phyloP scores from a whole-genome alignment of 257 asterid genomes.

The Solanum boliviense region DNA sequence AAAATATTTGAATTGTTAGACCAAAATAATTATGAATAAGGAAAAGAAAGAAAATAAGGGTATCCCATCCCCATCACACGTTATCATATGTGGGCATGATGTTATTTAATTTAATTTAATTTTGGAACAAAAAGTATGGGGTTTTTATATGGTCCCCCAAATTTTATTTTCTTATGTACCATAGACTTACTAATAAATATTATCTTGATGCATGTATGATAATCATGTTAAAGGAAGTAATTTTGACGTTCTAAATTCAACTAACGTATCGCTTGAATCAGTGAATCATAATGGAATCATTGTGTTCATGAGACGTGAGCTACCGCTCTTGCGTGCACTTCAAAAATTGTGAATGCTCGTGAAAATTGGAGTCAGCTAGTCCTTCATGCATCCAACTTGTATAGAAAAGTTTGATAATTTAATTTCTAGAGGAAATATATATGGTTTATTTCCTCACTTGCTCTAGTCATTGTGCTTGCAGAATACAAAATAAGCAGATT shows the following conservation, averaged over 20 bases:
- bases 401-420: neutral
- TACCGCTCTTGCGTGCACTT: neutral
- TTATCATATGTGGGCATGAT: constrained; percentile 27
- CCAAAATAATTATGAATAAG: constrained; percentile 2
- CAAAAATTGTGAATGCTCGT: too few relatives aligned
- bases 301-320: too few relatives aligned
- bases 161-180: neutral
- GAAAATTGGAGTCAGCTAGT: too few relatives aligned
- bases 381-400: neutral
- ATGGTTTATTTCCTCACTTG: neutral
- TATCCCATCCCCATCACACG: constrained; percentile 53
- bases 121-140: constrained; percentile 27
- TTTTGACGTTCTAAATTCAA: neutral
- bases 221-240: neutral
- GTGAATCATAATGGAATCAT: too few relatives aligned
- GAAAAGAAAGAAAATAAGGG: constrained; percentile 24
- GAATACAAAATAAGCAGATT: neutral
- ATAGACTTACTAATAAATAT: neutral
- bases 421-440: neutral
- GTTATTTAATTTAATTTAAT: neutral
- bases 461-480: neutral
- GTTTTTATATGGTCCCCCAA: constrained; percentile 19
- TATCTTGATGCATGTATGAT: neutral
- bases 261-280: neutral
- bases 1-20: neutral